Evolutionary conservation across 1,284 basidiomycete species (phyloP), one percentile per base, ranked within the genome.

Genomic region (Porodaedalea pini): DNA sequence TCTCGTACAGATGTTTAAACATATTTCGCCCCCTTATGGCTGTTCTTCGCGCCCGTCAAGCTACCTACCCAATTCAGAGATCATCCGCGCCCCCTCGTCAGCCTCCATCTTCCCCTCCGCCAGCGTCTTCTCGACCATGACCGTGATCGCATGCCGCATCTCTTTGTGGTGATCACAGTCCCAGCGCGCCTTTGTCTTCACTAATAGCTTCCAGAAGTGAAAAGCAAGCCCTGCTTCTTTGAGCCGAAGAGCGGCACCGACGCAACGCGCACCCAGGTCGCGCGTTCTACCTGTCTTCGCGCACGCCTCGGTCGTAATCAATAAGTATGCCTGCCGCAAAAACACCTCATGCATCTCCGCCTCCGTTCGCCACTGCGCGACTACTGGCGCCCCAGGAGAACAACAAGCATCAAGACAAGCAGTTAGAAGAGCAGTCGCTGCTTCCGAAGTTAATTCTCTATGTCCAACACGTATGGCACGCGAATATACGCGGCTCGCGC

Each of bases 161-260:
- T 53, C 60, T 31, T 48, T 59, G 61, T 85, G 82, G 63, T 75
- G 73, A 13, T 4, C 17, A 64, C 84, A 81, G 8, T 66, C 62
- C 79, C 79, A 82, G 58, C 78, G 70, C n/a, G 75, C 70, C 67
- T 74, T 78, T 49, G 69, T 69, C 61, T 69, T 70, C 21, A 86
- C 44, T 52, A 85, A 67, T 52, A 70, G 63, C 52, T 68, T 64
- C 86, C 86, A 88, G 67, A 86, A 86, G 45, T 69, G 66, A 70
- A 75, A 85, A 3, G 83, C 86, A 70, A 80, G 68, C 59, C 62
- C 62, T 0, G 80, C 75, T 37, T 82, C 75, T 17, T 74, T 68
- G 32, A 75, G 73, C 34, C 71, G 70, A 58, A 88, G 66, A 27
- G 82, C 77, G 17, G 74, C 73, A n/a, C 64, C 65, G 29, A 84